Evolutionary conservation across 2,329 filamentous ascomycete genomes (phyloP).

Genomic region (Alternaria postmessia): DNA sequence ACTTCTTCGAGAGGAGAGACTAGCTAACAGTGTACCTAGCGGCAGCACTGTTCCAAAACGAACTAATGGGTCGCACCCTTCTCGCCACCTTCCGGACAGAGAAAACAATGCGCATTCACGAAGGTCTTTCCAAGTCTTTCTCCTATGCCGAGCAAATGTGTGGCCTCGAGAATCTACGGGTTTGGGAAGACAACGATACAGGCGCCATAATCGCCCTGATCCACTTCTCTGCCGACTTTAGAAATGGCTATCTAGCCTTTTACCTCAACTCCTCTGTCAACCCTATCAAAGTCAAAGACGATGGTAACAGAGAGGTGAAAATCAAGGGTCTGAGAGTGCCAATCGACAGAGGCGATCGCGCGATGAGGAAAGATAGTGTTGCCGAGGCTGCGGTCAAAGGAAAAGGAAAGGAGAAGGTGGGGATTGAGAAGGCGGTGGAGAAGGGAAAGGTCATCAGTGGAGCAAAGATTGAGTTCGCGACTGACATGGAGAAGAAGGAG

Average conservation of each 20-base stretch:
- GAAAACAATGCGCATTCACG: slow-evolving; percentile 56
- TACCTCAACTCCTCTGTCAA: slow-evolving; percentile 53
- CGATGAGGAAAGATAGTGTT: slow-evolving; percentile 34
- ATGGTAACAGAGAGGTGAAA: slow-evolving; percentile 50
- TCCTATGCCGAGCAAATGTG: slow-evolving; percentile 59
- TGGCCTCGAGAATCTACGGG: slow-evolving; percentile 56
- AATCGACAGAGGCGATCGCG: slow-evolving; percentile 25
- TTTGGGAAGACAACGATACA: slow-evolving; percentile 56
- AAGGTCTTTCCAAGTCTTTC: slow-evolving; percentile 53
- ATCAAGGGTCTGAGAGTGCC: slow-evolving; percentile 54
- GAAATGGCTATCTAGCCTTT: slow-evolving; percentile 55
- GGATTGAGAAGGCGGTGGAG: slow-evolving; percentile 29
- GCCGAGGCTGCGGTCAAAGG: slow-evolving; percentile 6
- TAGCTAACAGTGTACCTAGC: slow-evolving; percentile 24
- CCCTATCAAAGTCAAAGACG: slow-evolving; percentile 53
- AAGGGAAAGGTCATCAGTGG: slow-evolving; percentile 53
- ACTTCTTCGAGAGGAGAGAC: not conserved
- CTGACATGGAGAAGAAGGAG: slow-evolving; percentile 51
- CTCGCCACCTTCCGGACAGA: slow-evolving; percentile 54
- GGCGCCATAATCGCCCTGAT: slow-evolving; percentile 56
- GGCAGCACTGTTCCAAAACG: slow-evolving; percentile 55
- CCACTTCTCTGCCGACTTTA: slow-evolving; percentile 55
- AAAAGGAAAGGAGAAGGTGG: slow-evolving; percentile 20
- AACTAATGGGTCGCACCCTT: slow-evolving; percentile 56
- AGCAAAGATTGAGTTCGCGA: slow-evolving; percentile 55